Conservation (phyloP, 179 eudicot genomes). For the Silene coronaria region DNA sequence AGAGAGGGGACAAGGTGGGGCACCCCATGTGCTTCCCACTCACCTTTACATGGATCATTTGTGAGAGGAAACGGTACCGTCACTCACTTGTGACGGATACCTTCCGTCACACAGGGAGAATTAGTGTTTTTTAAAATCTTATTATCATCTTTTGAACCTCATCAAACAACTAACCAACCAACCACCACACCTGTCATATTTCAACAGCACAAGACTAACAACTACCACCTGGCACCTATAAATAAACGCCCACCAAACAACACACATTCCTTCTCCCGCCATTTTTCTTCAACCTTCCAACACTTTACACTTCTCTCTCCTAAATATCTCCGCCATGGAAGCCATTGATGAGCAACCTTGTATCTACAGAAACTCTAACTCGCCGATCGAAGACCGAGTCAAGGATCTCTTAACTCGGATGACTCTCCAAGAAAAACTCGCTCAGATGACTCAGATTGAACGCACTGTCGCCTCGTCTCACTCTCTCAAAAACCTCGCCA, state of each 20-base stretch:
- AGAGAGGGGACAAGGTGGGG: too few relatives aligned
- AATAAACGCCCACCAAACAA: neutral
- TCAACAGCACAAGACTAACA: neutral
- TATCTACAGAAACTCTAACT: constrained; percentile 60
- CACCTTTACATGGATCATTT: too few relatives aligned
- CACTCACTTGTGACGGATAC: too few relatives aligned
- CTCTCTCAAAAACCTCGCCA: constrained; percentile 38
- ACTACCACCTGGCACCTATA: neutral
- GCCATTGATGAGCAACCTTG: constrained; percentile 11
- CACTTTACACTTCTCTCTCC: neutral
- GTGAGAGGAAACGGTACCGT: too few relatives aligned
- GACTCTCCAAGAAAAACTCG: constrained; percentile 74
- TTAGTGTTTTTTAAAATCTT: too few relatives aligned
- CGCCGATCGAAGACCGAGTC: constrained; percentile 59
- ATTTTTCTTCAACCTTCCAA: neutral
- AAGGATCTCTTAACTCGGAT: constrained; percentile 68
- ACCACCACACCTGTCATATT: too few relatives aligned
- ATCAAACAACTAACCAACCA: too few relatives aligned
- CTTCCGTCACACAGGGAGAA: too few relatives aligned
- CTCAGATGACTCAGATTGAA: constrained; percentile 85
- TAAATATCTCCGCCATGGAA: constrained; percentile 19
- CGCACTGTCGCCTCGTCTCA: constrained; percentile 51
- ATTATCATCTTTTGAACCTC: too few relatives aligned
- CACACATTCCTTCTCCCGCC: constrained; percentile 14
- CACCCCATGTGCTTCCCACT: too few relatives aligned